Conservation (phyloP, 495 filamentous ascomycete species). For the Amniculicola lignicola region DNA sequence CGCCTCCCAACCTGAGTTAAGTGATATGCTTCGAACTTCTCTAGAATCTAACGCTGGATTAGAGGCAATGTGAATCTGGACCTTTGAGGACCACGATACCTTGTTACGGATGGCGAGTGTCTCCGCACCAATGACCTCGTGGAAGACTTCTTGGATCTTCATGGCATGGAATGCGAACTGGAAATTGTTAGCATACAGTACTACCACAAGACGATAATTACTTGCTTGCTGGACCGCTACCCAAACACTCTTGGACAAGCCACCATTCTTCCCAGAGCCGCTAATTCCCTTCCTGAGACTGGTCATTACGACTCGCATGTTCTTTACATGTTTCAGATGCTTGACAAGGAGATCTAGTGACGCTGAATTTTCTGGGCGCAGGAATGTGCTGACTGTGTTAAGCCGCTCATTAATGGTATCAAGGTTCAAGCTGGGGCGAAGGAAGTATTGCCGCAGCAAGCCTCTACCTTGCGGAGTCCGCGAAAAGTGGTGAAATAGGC, state of each 20-base stretch:
- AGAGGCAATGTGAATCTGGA: no score
- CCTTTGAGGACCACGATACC: constrained; percentile 43
- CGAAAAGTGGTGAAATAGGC: constrained; percentile 74
- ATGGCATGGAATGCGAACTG: constrained; percentile 66
- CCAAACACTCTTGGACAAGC: constrained; percentile 69
- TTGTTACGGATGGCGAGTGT: constrained; percentile 55
- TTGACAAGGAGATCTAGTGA: constrained; percentile 57
- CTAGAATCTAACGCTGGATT: constrained; percentile 42
- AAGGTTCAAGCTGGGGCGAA: constrained; percentile 71
- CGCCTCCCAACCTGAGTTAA: constrained; percentile 64
- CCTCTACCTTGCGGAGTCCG: constrained; percentile 77
- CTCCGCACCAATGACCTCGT: constrained; percentile 57
- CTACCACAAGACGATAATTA: not conserved
- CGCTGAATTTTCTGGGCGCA: constrained; percentile 65
- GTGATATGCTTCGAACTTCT: constrained; percentile 43
- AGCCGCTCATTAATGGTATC: constrained; percentile 71
- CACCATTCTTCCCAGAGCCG: constrained; percentile 54
- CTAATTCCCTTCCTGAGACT: constrained; percentile 71
- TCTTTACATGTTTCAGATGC: constrained; percentile 70
- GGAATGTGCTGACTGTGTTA: constrained; percentile 62
- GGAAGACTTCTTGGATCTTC: constrained; percentile 63
- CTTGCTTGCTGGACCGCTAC: constrained; percentile 46
- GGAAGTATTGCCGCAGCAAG: constrained; percentile 75
- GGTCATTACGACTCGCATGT: constrained; percentile 67
- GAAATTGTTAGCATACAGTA: not conserved